Evolutionary conservation across 2,329 filamentous ascomycete species (phyloP).

Genomic region (Venturia asperata): DNA sequence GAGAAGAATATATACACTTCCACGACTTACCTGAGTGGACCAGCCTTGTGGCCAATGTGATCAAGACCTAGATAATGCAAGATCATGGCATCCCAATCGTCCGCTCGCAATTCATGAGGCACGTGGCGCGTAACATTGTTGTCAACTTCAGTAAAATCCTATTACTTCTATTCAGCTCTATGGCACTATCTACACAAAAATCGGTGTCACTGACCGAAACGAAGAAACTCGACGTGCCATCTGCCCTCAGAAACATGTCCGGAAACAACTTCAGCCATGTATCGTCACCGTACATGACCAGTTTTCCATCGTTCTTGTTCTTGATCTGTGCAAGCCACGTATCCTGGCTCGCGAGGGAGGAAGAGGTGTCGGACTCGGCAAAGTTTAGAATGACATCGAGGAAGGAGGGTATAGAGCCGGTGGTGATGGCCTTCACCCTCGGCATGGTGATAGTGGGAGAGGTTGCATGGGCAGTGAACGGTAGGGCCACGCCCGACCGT

Average conservation of each 20-base stretch:
- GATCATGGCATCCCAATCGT: slow-evolving; percentile 89
- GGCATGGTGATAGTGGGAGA: slow-evolving; percentile 98
- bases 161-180: slow-evolving; percentile 24
- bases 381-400: slow-evolving; percentile 95
- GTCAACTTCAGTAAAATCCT: slow-evolving; percentile 98
- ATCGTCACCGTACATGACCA: slow-evolving; percentile 95
- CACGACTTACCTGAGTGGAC: slow-evolving; percentile 46
- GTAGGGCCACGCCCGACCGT: slow-evolving; percentile 71
- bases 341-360: slow-evolving; percentile 80
- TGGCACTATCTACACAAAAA: slow-evolving; percentile 29
- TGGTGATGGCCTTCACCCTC: slow-evolving; percentile 92
- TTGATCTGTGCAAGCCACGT: slow-evolving; percentile 93
- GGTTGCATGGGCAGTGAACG: slow-evolving; percentile 93
- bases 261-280: slow-evolving; percentile 98
- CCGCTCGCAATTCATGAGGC: slow-evolving; percentile 61
- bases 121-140: slow-evolving; percentile 94
- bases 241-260: slow-evolving; percentile 72
- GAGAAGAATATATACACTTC: neutral
- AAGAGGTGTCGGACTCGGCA: slow-evolving; percentile 86
- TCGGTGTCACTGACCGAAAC: slow-evolving; percentile 64
- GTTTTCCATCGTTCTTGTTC: slow-evolving; percentile 48
- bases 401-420: slow-evolving; percentile 96
- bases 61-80: slow-evolving; percentile 94
- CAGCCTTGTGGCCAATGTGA: slow-evolving; percentile 95
- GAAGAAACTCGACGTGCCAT: slow-evolving; percentile 97